Evolutionary conservation across 495 filamentous ascomycete genomes (phyloP), one percentile per base, ranked within the genome.

Genomic region (Elaphomyces granulatus): DNA sequence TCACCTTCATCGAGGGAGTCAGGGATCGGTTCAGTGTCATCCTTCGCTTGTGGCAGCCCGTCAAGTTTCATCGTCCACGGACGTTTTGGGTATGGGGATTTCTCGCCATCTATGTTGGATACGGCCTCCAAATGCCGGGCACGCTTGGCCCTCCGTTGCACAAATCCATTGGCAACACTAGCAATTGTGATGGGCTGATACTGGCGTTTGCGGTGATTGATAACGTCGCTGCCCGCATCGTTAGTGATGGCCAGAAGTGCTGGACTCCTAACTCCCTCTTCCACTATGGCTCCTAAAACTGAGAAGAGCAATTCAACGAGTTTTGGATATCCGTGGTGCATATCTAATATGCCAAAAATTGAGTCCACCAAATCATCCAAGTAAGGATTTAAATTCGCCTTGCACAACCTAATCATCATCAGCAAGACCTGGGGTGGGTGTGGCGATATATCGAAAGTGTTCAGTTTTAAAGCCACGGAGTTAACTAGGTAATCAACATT

Each of bases 401-500:
- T 90, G 34, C 84, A 82, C 20, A 99, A 66, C 17, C 73, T 78
- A 39, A 96, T 70, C 83, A 99, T 90, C 87, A 99, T 95, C 8
- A 81, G 69, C 10, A 99, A 64, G 0, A 96, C 92, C 47, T 84
- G 80, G 12, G 87, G 87, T 8, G 86, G 84, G 41, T 92, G 80
- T 2, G 88, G 88, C 0, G 85, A 88, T 39, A 95, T 75, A 38
- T 95, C 85, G 49, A 93, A 84, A 0, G 77, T 85, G 46, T 93
- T 94, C 19, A 99, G 68, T 42, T 88, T 84, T 16, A 95, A 62
- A 0, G 81, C 82, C 4, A 96, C 77, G 0, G 88, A 82, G 52
- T 95, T 96, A 35, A 94, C 79, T 60, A 99, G 79, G 54, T 99
- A 99, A 56, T 99, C 90, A 17, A 81, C 87, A 45, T 99, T 99